These are phyloP conservation scores for Hypoxylon sp. DNA, from an alignment of 2,329 filamentous ascomycete species.

Conservation along the genomic window DNA sequence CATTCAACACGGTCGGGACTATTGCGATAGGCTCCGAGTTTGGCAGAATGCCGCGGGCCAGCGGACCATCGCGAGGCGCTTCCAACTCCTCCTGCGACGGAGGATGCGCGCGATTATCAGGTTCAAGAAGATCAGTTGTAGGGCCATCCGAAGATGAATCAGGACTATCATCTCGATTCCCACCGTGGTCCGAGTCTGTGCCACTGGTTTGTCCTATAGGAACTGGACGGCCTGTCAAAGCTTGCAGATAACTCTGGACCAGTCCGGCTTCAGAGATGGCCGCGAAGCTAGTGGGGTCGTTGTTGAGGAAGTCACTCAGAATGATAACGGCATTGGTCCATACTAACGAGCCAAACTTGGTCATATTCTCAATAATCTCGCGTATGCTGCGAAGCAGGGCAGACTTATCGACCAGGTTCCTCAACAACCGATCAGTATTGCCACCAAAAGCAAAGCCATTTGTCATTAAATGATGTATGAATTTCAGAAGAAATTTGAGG, in stretches of 20 bases:
- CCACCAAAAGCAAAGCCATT: constrained; percentile 77
- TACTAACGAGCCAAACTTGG: constrained; percentile 87
- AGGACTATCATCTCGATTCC: constrained; percentile 53
- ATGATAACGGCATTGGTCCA: constrained; percentile 97
- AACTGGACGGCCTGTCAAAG: constrained; percentile 73
- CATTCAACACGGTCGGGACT: constrained; percentile 89
- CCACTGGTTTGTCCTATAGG: constrained; percentile 54
- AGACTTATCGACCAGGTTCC: constrained; percentile 94
- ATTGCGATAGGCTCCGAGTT: constrained; percentile 89
- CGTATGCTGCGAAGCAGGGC: constrained; percentile 84
- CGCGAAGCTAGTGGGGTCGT: constrained; percentile 96
- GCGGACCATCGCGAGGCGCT: constrained; percentile 57
- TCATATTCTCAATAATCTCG: constrained; percentile 83
- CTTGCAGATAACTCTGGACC: constrained; percentile 86
- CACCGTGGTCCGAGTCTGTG: constrained; percentile 50
- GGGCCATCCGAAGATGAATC: constrained; percentile 58
- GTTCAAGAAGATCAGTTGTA: constrained; percentile 56
- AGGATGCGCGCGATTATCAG: constrained; percentile 64
- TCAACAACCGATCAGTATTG: constrained; percentile 88
- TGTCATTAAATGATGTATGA: constrained; percentile 94
- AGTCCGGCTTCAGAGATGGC: constrained; percentile 95
- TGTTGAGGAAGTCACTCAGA: constrained; percentile 96
- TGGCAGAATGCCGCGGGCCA: constrained; percentile 83
- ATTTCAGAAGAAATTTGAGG: constrained; percentile 93
- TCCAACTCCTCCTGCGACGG: constrained; percentile 65